These are phyloP conservation scores for Fagopyrum tataricum DNA, from an alignment of 148 eudicot genomes.

Conservation along the genomic window DNA sequence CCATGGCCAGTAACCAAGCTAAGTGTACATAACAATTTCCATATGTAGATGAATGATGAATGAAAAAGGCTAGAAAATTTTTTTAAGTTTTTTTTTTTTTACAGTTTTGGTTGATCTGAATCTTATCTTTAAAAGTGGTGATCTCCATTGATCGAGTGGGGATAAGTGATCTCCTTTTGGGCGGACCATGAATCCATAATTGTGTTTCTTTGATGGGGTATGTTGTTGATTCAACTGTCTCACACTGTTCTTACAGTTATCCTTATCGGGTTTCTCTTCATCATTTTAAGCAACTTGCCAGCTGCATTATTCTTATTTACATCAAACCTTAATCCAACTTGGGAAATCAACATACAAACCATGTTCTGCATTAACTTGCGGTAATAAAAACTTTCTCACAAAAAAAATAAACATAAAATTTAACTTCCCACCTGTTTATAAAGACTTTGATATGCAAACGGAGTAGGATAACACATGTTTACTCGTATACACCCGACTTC, in stretches of 20 bases:
- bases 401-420: no score
- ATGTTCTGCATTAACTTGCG: no score
- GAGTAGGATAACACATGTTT: no score
- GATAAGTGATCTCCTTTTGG: background rate
- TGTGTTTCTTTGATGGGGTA: slow-evolving; percentile 11
- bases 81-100: slow-evolving; percentile 12
- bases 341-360: background rate
- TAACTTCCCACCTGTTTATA: no score
- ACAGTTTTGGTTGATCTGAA: background rate
- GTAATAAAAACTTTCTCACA: no score
- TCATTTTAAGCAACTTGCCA: background rate
- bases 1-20: background rate
- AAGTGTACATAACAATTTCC: slow-evolving; percentile 21
- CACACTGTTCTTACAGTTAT: background rate
- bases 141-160: background rate
- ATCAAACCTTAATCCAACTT: background rate
- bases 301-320: background rate
- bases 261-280: background rate
- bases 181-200: background rate
- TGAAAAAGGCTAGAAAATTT: slow-evolving; percentile 22
- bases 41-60: slow-evolving; percentile 36
- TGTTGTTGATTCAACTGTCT: background rate
- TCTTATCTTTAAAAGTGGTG: background rate
- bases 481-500: no score
- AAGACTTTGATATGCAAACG: no score